phyloP scores from a whole-genome alignment of 176 grass and related monocot species.

The Zoysia pacifica region DNA sequence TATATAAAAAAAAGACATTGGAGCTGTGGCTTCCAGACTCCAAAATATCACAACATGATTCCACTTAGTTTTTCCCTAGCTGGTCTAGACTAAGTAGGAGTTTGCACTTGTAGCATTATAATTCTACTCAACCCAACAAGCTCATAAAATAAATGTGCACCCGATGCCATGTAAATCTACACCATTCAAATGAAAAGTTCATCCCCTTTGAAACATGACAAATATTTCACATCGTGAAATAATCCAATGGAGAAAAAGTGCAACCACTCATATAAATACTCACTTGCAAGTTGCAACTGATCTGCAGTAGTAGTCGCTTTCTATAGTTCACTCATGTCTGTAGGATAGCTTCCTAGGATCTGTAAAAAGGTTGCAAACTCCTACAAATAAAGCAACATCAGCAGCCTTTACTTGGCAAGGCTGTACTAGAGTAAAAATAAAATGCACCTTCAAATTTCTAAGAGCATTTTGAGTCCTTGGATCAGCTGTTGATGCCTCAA shows the following conservation, averaged over 20 bases:
- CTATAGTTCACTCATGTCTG: conserved; percentile 63
- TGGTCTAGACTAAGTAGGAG: not conserved
- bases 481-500: conserved; percentile 87
- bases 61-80: not conserved
- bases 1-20: not conserved
- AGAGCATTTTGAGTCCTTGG: conserved; percentile 81
- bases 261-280: conserved; percentile 22
- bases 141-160: not conserved
- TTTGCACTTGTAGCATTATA: not conserved
- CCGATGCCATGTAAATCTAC: not conserved
- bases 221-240: conserved; percentile 3
- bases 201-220: not conserved
- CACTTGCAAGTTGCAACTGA: conserved; percentile 35
- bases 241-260: not conserved
- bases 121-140: not conserved
- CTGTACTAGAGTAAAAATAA: conserved; percentile 24
- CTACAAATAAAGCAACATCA: conserved; percentile 53
- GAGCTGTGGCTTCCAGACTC: not conserved
- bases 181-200: not conserved
- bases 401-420: conserved; percentile 5
- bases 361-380: conserved; percentile 81
- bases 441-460: conserved; percentile 77
- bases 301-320: conserved; percentile 29
- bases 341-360: conserved; percentile 81
- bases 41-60: not conserved